A percentile compares a stretch with the other conserved stretches of the same genome.
Conservation (phyloP, 2,329 filamentous ascomycete species). For the Stachybotrys elegans region DNA sequence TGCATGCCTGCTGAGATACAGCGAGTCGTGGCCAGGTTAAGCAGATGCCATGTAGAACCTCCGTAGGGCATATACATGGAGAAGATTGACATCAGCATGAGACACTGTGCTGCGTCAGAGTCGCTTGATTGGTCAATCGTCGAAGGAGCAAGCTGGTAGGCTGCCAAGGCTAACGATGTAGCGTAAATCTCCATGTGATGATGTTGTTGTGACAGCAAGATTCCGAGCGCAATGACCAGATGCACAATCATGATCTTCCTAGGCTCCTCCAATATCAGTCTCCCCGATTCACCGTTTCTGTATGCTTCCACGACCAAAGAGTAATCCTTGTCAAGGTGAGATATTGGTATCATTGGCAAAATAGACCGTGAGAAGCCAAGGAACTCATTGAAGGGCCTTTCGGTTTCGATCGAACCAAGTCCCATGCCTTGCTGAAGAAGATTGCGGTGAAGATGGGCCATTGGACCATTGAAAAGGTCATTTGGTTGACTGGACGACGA, state of each 20-base stretch:
- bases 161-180: constrained; percentile 4
- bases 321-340: neutral
- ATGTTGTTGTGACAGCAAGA: constrained; percentile 6
- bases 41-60: constrained; percentile 9
- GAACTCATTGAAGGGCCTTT: constrained; percentile 4
- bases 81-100: constrained; percentile 4
- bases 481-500: constrained; percentile 4
- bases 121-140: constrained; percentile 1
- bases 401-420: constrained; percentile 6
- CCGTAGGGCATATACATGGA: constrained; percentile 7
- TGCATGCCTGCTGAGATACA: constrained; percentile 9
- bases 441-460: constrained; percentile 7
- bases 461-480: constrained; percentile 4
- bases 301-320: neutral
- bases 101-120: constrained; percentile 6
- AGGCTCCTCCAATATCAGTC: constrained; percentile 3
- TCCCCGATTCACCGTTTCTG: neutral
- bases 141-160: constrained; percentile 5
- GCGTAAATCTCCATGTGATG: constrained; percentile 9
- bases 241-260: constrained; percentile 4
- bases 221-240: constrained; percentile 5
- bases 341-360: constrained; percentile 4
- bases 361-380: neutral
- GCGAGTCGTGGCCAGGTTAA: constrained; percentile 7
- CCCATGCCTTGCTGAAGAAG: constrained; percentile 6